Base-by-base conservation (phyloP, 495 filamentous ascomycete species). In the Xylaria grammica region DNA sequence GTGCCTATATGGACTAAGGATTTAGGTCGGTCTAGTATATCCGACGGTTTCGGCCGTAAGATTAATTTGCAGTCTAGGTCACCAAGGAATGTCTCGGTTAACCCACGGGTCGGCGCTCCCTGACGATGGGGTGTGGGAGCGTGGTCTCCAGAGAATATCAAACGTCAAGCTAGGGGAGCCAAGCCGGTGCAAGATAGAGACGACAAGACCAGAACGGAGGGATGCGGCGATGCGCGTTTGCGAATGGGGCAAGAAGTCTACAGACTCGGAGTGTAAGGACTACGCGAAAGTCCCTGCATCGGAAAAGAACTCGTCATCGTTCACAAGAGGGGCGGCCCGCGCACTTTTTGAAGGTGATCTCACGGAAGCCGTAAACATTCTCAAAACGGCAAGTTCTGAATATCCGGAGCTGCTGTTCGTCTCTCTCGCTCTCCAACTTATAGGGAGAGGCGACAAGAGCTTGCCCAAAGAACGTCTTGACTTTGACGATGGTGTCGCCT, bases 241-340 rank as follows among this genome's bases (percentile, higher is more conserved):
- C 66, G 88, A 88, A 15, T 90, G 91, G 76, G 84, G 86, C 5
- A 78, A 86, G 44, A 27, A 4, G 32, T 67, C 67, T 19, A 78
- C 86, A 27, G 82, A 89, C 34, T 76, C 92, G 1, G 86, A 93
- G 8, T 67, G 73, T 15, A 63, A 68, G 22, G 71, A 77, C n/a
- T 72, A 72, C 60, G 78, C 83, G 29, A 78, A 75, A 56, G 82
- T 71, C 76, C 75, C 76, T 6, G 73, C 67, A 11, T 76, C 93
- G 1, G 85, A 87, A 65, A 78, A 79, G 19, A 79, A 87, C n/a
- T 85, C 86, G 9, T 87, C 85, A 1, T 85, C 90, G 69, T 85
- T 92, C 72, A 96, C 93, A 32, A 94, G 93, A 81, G 90, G 90
- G 17, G 90, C 92, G 42, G 90, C 89, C 3, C 78, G 89, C 59